Evolutionary conservation across 345 rosid genomes (phyloP), one percentile per base, ranked within the genome.

Genomic region (Fremontodendron californicum): DNA sequence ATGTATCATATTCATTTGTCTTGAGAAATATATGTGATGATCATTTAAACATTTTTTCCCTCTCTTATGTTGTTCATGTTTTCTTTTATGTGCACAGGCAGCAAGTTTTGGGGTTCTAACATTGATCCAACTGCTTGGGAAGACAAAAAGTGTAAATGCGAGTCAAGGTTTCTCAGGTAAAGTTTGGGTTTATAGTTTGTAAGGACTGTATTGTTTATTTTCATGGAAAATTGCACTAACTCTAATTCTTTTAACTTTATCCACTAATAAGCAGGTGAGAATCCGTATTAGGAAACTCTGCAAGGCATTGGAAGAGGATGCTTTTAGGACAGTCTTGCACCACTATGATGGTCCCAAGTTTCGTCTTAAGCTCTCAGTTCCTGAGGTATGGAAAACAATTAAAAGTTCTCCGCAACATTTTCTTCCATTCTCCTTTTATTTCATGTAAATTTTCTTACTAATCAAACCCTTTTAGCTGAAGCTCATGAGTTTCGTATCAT

Each of bases 81-180:
- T 46, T 60, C 49, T 13, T 35, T 54, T 23, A 9, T 76, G 74
- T 82, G 7, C 51, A 48, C 84, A 94, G 98, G 98, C 98, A 69
- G 83, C 90, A 72, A 87, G 95, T 81, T 94, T 94, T 87, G 98
- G 71, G 98, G 98, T 81, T 91, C 97, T 27, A 94, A 93, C 85
- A 94, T 94, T 37, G 98, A 94, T 80, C 95, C 97, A 72, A 94
- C 98, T 82, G 98, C 98, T 25, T 94, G 98, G 98, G 98, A 93
- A 85, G 97, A 94, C 86, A 94, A 94, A 76, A 94, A 94, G 78
- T 90, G 95, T 85, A 94, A 94, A 91, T 97, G 98, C 33, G 98
- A 94, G 81, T 94, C 97, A 6, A 90, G 98, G 85, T 94, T 94
- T n/a, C n/a, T 77, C 98, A 94, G 97, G 98, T 94, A 49, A 78